phyloP scores from a whole-genome alignment of 2,329 filamentous ascomycete genomes.

The Thelonectria olida region DNA sequence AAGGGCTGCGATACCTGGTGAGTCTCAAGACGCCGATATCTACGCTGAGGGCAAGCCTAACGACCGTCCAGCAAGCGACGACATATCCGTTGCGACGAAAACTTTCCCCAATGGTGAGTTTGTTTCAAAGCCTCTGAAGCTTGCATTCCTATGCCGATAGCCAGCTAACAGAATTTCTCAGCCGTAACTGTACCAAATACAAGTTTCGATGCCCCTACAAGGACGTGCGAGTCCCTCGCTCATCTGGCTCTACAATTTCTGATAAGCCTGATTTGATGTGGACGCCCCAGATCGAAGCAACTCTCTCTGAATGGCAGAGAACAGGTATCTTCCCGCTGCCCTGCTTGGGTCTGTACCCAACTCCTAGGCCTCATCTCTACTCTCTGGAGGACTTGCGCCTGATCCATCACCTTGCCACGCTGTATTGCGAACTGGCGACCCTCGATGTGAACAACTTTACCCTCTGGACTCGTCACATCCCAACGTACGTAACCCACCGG shows the following conservation, averaged over 20 bases:
- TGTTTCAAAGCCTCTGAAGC: too few relatives aligned
- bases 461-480: constrained; percentile 92
- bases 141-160: too few relatives aligned
- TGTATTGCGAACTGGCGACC: constrained; percentile 83
- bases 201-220: constrained; percentile 99
- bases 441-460: constrained; percentile 85
- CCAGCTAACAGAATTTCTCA: constrained; percentile 50
- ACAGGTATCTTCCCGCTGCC: constrained; percentile 89
- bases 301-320: constrained; percentile 83
- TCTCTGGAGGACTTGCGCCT: constrained; percentile 83
- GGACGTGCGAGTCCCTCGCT: constrained; percentile 73
- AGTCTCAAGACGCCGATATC: too few relatives aligned
- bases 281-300: constrained; percentile 84
- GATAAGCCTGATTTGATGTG: constrained; percentile 80
- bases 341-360: constrained; percentile 79
- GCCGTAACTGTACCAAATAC: constrained; percentile 98
- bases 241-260: constrained; percentile 67
- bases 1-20: constrained; percentile 96
- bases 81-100: constrained; percentile 98
- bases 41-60: too few relatives aligned
- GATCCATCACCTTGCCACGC: constrained; percentile 88
- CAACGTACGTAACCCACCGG: constrained; percentile 73
- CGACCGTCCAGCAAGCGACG: constrained; percentile 81
- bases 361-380: constrained; percentile 76
- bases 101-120: constrained; percentile 92